phyloP scores from a whole-genome alignment of 2,329 filamentous ascomycete species.

The Seiridium cupressi region DNA sequence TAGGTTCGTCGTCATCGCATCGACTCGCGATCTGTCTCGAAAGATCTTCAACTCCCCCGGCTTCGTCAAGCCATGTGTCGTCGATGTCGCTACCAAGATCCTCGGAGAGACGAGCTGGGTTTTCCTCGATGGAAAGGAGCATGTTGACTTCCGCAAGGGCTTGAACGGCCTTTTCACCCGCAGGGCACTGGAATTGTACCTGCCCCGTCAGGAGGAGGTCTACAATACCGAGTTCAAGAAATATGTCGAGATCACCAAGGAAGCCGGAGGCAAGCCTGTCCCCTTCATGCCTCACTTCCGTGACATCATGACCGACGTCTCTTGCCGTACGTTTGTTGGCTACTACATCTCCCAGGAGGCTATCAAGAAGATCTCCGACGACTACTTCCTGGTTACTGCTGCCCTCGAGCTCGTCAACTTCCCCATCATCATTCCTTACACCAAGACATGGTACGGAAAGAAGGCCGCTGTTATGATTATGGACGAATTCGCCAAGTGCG shows the following conservation, averaged over 20 bases:
- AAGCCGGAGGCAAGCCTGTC: slow-evolving; percentile 69
- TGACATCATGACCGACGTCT: slow-evolving; percentile 91
- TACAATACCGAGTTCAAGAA: slow-evolving; percentile 83
- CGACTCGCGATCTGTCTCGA: slow-evolving; percentile 89
- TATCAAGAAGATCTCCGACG: slow-evolving; percentile 91
- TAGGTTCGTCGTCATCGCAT: slow-evolving; percentile 96
- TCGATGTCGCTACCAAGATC: slow-evolving; percentile 91
- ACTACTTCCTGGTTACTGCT: slow-evolving; percentile 95
- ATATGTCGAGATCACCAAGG: slow-evolving; percentile 73
- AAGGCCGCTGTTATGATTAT: slow-evolving; percentile 92
- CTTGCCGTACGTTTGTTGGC: slow-evolving; percentile 94
- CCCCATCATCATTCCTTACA: slow-evolving; percentile 92
- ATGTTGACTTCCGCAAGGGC: slow-evolving; percentile 96
- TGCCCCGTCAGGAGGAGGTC: slow-evolving; percentile 89
- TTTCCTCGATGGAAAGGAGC: slow-evolving; percentile 90
- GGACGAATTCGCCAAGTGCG: slow-evolving; percentile 84
- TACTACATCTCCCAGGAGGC: slow-evolving; percentile 90
- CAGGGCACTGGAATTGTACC: slow-evolving; percentile 80
- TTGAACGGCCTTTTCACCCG: slow-evolving; percentile 93
- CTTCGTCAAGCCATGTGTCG: slow-evolving; percentile 94
- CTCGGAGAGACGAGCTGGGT: slow-evolving; percentile 94
- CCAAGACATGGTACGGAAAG: slow-evolving; percentile 96
- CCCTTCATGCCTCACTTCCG: slow-evolving; percentile 92
- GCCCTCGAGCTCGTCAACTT: slow-evolving; percentile 98
- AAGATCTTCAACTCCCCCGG: slow-evolving; percentile 94